Evolutionary conservation across 2,329 filamentous ascomycete species (phyloP), one percentile per base, ranked within the genome.

Genomic region (Thelonectria rubi): DNA sequence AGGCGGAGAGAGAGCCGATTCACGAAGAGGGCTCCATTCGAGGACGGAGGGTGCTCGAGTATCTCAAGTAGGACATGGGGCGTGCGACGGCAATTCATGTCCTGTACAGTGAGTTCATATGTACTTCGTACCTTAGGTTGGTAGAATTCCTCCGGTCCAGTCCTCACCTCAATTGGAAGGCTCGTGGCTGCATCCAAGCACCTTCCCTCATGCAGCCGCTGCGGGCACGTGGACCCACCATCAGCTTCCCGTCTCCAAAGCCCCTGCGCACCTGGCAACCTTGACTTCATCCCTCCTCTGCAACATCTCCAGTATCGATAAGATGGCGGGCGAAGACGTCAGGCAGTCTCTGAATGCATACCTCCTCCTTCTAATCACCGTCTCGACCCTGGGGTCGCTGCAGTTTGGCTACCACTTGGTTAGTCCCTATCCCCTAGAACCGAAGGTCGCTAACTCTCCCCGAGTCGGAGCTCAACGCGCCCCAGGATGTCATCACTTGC

Each of bases 321-420:
- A 42, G 3, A 79, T 79, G 77, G 69, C 77, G 34, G 70, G 64
- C 20, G 62, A 64, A 14, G 65, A 68, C 65, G 47, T 76, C 34
- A 65, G 67, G 62, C 66, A 68, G 43, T 69, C 73, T 58, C 65
- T 80, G 55, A 75, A 75, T 37, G 82, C 87, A 5, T 97, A 93
- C 77, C 87, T 98, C 70, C 74, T 95, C 72, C 86, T 92, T 73
- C 80, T 95, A 48, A 85, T 98, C 57, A 79, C 88, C 62, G 83
- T 94, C 61, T 87, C 91, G 45, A 96, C 93, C 0, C 79, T 97
- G 17, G 95, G 94, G 1, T 93, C 95, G 2, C 85, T 98, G 46
- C 93, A 97, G 72, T 99, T 97, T 75, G 95, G 95, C 65, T 97
- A 92, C 78, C 94, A 98, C 78, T 79, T 98, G 75, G 93, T 95